Percentiles rank a stretch among this genome's conserved stretches.
Conservation (phyloP, 1,284 basidiomycete species). For the Ceratobasidium theobromae region DNA sequence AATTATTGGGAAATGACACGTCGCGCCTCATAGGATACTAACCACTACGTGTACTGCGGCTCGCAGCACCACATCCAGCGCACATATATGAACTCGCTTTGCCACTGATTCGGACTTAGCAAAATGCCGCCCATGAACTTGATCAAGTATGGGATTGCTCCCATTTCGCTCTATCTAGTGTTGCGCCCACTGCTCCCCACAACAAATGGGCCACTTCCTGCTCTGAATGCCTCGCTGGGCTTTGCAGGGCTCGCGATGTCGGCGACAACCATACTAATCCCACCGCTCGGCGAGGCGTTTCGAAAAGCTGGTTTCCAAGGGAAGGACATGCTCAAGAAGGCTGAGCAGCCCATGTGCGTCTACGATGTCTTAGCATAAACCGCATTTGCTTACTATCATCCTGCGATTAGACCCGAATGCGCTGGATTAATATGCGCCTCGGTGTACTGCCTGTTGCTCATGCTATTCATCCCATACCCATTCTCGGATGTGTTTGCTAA, state of each 20-base stretch:
- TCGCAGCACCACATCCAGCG: neutral
- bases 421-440: constrained; percentile 88
- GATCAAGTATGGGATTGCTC: constrained; percentile 18
- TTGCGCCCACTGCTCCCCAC: constrained; percentile 19
- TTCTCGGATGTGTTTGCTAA: constrained; percentile 68
- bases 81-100: neutral
- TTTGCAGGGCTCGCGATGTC: constrained; percentile 80
- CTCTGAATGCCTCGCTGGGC: constrained; percentile 71
- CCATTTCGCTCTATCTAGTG: constrained; percentile 14
- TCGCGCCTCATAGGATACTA: constrained; percentile 3
- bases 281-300: constrained; percentile 72
- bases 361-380: neutral
- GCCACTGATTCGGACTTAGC: neutral
- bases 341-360: constrained; percentile 70
- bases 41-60: neutral
- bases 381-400: neutral
- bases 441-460: constrained; percentile 83
- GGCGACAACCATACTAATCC: constrained; percentile 70
- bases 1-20: constrained; percentile 16
- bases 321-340: constrained; percentile 77
- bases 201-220: constrained; percentile 53
- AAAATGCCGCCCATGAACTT: neutral
- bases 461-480: constrained; percentile 86
- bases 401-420: constrained; percentile 79
- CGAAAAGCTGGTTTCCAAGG: constrained; percentile 77